Conservation (phyloP, 805 yeast species). For the Saccharomyces kudriavzevii region DNA sequence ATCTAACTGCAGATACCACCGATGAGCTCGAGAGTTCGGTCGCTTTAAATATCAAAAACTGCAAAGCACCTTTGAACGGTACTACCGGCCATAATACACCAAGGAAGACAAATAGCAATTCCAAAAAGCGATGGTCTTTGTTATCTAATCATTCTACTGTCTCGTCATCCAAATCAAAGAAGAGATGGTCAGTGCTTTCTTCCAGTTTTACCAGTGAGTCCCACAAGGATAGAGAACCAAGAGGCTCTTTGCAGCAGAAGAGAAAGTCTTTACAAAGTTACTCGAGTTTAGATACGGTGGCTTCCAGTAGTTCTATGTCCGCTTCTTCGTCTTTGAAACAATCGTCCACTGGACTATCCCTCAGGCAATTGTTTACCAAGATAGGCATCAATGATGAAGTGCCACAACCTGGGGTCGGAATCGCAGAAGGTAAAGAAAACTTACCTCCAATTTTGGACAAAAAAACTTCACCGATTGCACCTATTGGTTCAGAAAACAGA, state of each 20-base stretch:
- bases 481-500: background rate
- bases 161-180: conserved; percentile 18
- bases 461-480: background rate
- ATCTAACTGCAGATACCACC: background rate
- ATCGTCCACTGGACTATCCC: conserved; percentile 28
- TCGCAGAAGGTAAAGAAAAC: background rate
- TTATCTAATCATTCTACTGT: conserved; percentile 25
- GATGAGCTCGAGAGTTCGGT: background rate
- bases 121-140: conserved; percentile 27
- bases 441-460: background rate
- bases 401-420: background rate
- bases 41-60: background rate
- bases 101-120: background rate
- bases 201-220: conserved; percentile 13
- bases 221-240: background rate
- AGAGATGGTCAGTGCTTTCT: conserved; percentile 28
- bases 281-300: background rate
- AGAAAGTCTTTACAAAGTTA: background rate
- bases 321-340: conserved; percentile 15
- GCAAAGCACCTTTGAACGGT: background rate
- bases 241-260: background rate
- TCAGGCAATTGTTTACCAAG: conserved; percentile 26
- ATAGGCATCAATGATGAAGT: conserved; percentile 19
- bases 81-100: background rate
- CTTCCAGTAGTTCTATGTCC: conserved; percentile 1